Evolutionary conservation across 108 stramenopile genomes (phyloP).

Genomic region (Cyclotella atomus): DNA sequence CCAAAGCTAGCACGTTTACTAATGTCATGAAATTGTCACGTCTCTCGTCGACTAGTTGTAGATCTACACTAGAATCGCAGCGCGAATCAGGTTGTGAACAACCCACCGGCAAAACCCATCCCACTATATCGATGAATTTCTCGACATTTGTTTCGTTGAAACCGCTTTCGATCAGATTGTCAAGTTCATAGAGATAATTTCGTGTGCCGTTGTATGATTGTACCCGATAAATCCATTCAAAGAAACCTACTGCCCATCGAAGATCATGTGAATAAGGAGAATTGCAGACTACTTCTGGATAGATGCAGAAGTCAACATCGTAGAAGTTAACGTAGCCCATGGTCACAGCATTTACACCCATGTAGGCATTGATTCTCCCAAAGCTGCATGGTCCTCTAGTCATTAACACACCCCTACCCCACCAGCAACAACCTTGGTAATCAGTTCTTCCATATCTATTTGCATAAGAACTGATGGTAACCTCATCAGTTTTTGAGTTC

Average conservation of each 20-base stretch:
- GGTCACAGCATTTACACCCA: conserved; percentile 17
- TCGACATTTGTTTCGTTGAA: conserved; percentile 13
- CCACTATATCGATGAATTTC: conserved; percentile 34
- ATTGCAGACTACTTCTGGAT: conserved; percentile 44
- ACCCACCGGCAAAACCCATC: conserved; percentile 17
- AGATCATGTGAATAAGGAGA: conserved; percentile 29
- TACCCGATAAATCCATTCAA: conserved; percentile 44
- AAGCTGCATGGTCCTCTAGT: conserved; percentile 50
- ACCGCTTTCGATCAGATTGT: conserved; percentile 21
- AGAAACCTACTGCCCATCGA: conserved; percentile 41
- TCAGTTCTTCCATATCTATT: conserved; percentile 44
- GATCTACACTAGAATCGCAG: conserved; percentile 9
- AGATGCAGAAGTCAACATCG: conserved; percentile 40
- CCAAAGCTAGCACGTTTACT: conserved; percentile 3
- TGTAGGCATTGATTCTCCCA: conserved; percentile 42
- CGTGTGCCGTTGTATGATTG: conserved; percentile 13
- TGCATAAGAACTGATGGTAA: conserved; percentile 11
- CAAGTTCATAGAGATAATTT: conserved; percentile 26
- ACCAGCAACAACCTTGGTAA: conserved; percentile 49
- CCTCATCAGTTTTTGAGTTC: conserved; percentile 11
- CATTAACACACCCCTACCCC: conserved; percentile 46
- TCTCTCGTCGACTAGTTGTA: conserved; percentile 12
- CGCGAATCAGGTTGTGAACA: conserved; percentile 2
- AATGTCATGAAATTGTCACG: conserved; percentile 18
- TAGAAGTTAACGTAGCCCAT: conserved; percentile 19